A percentile compares a stretch with the other conserved stretches of the same genome.
Conservation (phyloP, 805 yeast species). For the Spencermartinsiella europaea region DNA sequence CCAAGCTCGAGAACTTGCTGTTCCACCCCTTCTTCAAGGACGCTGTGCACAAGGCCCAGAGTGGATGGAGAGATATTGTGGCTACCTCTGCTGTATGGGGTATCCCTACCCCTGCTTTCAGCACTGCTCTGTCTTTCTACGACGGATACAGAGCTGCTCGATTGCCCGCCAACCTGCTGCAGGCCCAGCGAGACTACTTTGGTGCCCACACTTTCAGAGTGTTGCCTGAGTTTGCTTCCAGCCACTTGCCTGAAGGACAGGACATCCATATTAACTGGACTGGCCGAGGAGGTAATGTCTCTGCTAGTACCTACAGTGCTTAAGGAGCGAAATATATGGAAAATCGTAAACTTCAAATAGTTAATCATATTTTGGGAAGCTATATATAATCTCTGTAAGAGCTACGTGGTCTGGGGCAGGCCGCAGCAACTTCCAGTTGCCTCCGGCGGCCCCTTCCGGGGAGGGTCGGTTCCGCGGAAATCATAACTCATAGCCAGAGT, state of each 20-base stretch:
- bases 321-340: too few species aligned
- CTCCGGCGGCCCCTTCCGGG: too few species aligned
- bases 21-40: conserved; percentile 91
- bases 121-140: conserved; percentile 95
- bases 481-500: neutral
- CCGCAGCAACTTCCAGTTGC: too few species aligned
- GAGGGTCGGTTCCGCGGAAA: too few species aligned
- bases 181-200: conserved; percentile 99
- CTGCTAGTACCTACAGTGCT: conserved; percentile 93
- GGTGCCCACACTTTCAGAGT: conserved; percentile 99
- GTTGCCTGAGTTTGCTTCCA: conserved; percentile 78
- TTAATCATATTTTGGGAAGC: conserved; percentile 1
- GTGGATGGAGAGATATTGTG: conserved; percentile 90
- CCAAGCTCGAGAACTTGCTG: conserved; percentile 89
- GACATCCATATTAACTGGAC: conserved; percentile 99
- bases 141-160: conserved; percentile 97
- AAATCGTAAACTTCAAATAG: neutral
- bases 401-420: too few species aligned
- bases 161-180: conserved; percentile 95
- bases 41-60: conserved; percentile 90
- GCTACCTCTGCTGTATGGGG: conserved; percentile 76
- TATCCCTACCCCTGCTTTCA: conserved; percentile 96
- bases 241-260: conserved; percentile 66
- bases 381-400: too few species aligned
- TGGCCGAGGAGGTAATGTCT: conserved; percentile 96